phyloP scores from a whole-genome alignment of 2,329 filamentous ascomycete genomes.

The Didymosphaeria variabile region DNA sequence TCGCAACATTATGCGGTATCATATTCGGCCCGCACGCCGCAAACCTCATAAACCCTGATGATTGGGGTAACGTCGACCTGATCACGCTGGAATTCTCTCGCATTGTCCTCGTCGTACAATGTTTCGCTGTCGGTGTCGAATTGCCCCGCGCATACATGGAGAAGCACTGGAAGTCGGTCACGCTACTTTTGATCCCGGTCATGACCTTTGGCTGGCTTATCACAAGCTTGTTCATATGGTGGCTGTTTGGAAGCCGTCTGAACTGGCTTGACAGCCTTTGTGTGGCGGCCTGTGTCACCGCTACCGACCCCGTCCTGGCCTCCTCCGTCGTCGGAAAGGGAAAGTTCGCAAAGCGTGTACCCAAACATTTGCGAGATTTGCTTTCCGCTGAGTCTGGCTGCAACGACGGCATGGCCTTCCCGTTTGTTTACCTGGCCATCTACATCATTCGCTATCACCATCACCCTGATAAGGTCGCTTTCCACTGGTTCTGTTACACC shows the following conservation, averaged over 20 bases:
- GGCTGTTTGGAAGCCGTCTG: slow-evolving; percentile 76
- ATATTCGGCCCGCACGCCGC: slow-evolving; percentile 89
- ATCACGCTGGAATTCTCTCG: slow-evolving; percentile 90
- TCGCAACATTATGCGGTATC: slow-evolving; percentile 86
- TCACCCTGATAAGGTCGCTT: slow-evolving; percentile 72
- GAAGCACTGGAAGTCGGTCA: slow-evolving; percentile 92
- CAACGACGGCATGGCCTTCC: slow-evolving; percentile 99
- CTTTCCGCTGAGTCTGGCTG: slow-evolving; percentile 97
- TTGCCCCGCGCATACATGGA: slow-evolving; percentile 97
- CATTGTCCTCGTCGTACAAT: slow-evolving; percentile 89
- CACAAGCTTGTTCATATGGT: slow-evolving; percentile 94
- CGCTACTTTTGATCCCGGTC: slow-evolving; percentile 87
- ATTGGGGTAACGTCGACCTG: slow-evolving; percentile 85
- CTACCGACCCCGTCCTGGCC: slow-evolving; percentile 94
- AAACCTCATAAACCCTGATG: slow-evolving; percentile 76
- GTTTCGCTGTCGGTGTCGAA: slow-evolving; percentile 90
- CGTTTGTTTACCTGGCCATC: slow-evolving; percentile 91
- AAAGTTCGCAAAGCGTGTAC: slow-evolving; percentile 96
- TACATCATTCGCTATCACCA: slow-evolving; percentile 87
- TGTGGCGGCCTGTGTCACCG: slow-evolving; percentile 91
- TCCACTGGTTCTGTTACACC: slow-evolving; percentile 88
- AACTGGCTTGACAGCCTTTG: slow-evolving; percentile 90
- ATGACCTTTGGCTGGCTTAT: slow-evolving; percentile 97
- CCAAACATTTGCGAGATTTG: slow-evolving; percentile 94
- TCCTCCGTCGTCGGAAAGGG: slow-evolving; percentile 98